phyloP scores from a whole-genome alignment of 2,329 filamentous ascomycete genomes.

The Bretziella fagacearum region DNA sequence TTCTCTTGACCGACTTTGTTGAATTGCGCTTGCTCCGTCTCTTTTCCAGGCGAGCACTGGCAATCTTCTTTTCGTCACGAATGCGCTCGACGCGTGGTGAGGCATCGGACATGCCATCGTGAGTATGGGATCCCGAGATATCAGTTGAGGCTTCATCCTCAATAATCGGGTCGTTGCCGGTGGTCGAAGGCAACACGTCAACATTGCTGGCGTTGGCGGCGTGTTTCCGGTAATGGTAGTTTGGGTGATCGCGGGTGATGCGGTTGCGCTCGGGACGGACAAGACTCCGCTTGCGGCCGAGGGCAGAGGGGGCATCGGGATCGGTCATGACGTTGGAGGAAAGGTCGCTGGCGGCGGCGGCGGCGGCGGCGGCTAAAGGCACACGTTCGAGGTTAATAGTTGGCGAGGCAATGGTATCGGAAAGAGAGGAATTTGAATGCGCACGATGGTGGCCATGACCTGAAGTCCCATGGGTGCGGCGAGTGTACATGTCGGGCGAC shows the following conservation, averaged over 20 bases:
- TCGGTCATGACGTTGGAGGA: conserved; percentile 16
- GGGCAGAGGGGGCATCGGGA: conserved; percentile 20
- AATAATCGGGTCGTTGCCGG: conserved; percentile 74
- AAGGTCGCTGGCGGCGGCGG: conserved; percentile 19
- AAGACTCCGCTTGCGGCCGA: conserved; percentile 65
- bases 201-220: conserved; percentile 86
- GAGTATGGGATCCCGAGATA: conserved; percentile 29
- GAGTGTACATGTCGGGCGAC: conserved; percentile 54
- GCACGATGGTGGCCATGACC: conserved; percentile 35
- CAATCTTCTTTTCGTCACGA: conserved; percentile 22
- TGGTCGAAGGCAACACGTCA: conserved; percentile 75
- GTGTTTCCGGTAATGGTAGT: conserved; percentile 92
- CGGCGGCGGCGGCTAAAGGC: conserved; percentile 32
- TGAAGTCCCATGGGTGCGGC: conserved; percentile 29
- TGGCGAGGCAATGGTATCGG: conserved; percentile 38
- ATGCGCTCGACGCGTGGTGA: conserved; percentile 24
- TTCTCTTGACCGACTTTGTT: conserved; percentile 32
- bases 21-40: conserved; percentile 23
- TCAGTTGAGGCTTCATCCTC: conserved; percentile 58
- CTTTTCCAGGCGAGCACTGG: conserved; percentile 18
- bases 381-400: conserved; percentile 39
- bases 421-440: conserved; percentile 39
- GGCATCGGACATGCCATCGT: conserved; percentile 30
- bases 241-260: conserved; percentile 74
- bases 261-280: conserved; percentile 76